phyloP scores from a whole-genome alignment of 2,329 filamentous ascomycete species.

The Aulographum hederae region DNA sequence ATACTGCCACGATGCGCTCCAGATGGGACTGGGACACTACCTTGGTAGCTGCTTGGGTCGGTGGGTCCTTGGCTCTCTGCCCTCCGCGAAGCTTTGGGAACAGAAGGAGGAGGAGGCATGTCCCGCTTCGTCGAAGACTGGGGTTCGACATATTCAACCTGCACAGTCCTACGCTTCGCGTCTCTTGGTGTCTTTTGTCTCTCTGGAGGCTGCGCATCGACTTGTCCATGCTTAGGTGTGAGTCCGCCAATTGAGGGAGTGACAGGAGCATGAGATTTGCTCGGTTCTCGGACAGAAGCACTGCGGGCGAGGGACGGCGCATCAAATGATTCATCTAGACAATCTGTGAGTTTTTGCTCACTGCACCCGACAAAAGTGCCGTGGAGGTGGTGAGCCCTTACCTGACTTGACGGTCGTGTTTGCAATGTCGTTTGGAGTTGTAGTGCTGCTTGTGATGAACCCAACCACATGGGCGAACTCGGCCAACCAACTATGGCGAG shows the following conservation, averaged over 20 bases:
- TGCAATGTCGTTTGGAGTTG: constrained; percentile 68
- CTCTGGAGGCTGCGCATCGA: constrained; percentile 44
- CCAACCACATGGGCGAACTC: constrained; percentile 94
- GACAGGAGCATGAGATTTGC: constrained; percentile 40
- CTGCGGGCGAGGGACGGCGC: constrained; percentile 56
- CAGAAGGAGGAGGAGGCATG: constrained; percentile 23
- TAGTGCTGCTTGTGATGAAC: constrained; percentile 92
- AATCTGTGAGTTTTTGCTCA: constrained; percentile 6
- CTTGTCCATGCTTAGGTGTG: constrained; percentile 53
- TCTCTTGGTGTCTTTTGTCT: constrained; percentile 55
- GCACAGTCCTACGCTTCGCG: constrained; percentile 82
- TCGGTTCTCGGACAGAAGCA: constrained; percentile 76
- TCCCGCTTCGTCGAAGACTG: constrained; percentile 70
- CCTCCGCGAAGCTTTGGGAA: constrained; percentile 19
- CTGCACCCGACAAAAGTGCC: constrained; percentile 4
- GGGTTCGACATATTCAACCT: constrained; percentile 93
- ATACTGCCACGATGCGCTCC: constrained; percentile 11
- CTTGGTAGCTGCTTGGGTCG: too few species aligned
- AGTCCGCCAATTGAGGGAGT: constrained; percentile 37
- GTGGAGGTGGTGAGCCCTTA: constrained; percentile 19
- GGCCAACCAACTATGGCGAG: constrained; percentile 92
- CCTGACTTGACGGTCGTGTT: constrained; percentile 51
- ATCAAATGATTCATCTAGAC: constrained; percentile 34
- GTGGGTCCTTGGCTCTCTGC: constrained; percentile 35
- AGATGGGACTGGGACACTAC: constrained; percentile 17